These are phyloP conservation scores for Paecilomyces sp. DNA, from an alignment of 2,329 filamentous ascomycete species.

Conservation along the genomic window DNA sequence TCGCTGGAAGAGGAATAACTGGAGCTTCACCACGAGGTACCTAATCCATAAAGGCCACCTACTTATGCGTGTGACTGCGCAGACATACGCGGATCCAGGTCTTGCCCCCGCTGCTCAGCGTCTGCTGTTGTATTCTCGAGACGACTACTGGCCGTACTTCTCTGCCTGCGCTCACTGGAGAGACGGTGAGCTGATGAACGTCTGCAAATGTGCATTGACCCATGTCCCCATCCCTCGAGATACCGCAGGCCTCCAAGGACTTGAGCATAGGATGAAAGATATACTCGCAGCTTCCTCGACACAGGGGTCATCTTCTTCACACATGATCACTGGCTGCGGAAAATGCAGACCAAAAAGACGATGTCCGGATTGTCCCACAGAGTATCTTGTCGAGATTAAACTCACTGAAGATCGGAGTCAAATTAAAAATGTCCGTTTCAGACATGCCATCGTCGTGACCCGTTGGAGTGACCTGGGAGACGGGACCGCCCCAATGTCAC, in stretches of 20 bases:
- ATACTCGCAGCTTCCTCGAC: slow-evolving; percentile 23
- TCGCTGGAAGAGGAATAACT: slow-evolving; percentile 49
- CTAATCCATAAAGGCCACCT: slow-evolving; percentile 48
- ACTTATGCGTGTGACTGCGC: slow-evolving; percentile 52
- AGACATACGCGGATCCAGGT: slow-evolving; percentile 44
- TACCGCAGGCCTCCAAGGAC: slow-evolving; percentile 31
- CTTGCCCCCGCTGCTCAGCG: slow-evolving; percentile 48
- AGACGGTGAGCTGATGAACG: slow-evolving; percentile 52
- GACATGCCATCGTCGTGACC: slow-evolving; percentile 54
- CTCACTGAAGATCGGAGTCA: slow-evolving; percentile 49
- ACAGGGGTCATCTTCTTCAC: slow-evolving; percentile 36
- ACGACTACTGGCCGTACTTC: slow-evolving; percentile 57
- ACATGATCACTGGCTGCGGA: slow-evolving; percentile 32
- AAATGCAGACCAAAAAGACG: slow-evolving; percentile 53
- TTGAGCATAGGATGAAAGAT: slow-evolving; percentile 38
- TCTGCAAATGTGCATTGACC: slow-evolving; percentile 54
- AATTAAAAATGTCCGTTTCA: slow-evolving; percentile 40
- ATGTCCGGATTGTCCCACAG: slow-evolving; percentile 55
- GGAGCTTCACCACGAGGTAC: slow-evolving; percentile 51
- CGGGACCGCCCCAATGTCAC: slow-evolving; percentile 42
- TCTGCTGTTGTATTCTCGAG: slow-evolving; percentile 51
- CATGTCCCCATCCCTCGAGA: slow-evolving; percentile 46
- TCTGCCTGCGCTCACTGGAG: slow-evolving; percentile 57
- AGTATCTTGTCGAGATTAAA: slow-evolving; percentile 56
- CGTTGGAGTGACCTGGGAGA: slow-evolving; percentile 57